These are phyloP conservation scores for Pseudocercospora macadamiae DNA, from an alignment of 2,329 filamentous ascomycete species.

Conservation along the genomic window DNA sequence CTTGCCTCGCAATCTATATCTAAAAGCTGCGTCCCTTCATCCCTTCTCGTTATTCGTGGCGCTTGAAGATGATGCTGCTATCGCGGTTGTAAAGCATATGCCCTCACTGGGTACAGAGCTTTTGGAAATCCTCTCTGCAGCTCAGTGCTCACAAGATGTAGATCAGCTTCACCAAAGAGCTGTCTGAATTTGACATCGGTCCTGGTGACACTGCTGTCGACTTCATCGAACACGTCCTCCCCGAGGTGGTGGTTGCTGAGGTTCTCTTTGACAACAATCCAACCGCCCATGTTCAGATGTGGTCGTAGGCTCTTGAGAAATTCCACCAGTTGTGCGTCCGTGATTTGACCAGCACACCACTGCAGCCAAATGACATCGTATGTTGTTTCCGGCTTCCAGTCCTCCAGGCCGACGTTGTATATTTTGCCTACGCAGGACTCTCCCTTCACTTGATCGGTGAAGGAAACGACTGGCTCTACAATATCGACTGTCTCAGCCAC, in stretches of 20 bases:
- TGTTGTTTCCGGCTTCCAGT: conserved; percentile 59
- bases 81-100: conserved; percentile 71
- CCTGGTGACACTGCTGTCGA: conserved; percentile 78
- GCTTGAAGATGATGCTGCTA: neutral
- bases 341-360: conserved; percentile 86
- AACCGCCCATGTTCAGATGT: conserved; percentile 51
- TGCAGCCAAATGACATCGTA: conserved; percentile 90
- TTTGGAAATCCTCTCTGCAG: conserved; percentile 74
- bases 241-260: conserved; percentile 56
- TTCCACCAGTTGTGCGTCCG: conserved; percentile 69
- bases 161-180: conserved; percentile 70
- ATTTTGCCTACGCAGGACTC: conserved; percentile 62
- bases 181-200: conserved; percentile 70
- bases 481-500: conserved; percentile 76
- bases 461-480: conserved; percentile 82
- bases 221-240: conserved; percentile 72
- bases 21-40: too few species aligned
- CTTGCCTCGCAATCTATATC: too few species aligned
- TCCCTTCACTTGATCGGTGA: conserved; percentile 64
- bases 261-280: conserved; percentile 83
- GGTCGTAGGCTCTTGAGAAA: conserved; percentile 67
- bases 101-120: conserved; percentile 71
- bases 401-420: conserved; percentile 73
- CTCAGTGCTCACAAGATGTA: conserved; percentile 71
- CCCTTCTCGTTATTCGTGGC: too few species aligned